Evolutionary conservation across 2,329 filamentous ascomycete species (phyloP), one percentile per base, ranked within the genome.

Genomic region (Cladosporium velox): DNA sequence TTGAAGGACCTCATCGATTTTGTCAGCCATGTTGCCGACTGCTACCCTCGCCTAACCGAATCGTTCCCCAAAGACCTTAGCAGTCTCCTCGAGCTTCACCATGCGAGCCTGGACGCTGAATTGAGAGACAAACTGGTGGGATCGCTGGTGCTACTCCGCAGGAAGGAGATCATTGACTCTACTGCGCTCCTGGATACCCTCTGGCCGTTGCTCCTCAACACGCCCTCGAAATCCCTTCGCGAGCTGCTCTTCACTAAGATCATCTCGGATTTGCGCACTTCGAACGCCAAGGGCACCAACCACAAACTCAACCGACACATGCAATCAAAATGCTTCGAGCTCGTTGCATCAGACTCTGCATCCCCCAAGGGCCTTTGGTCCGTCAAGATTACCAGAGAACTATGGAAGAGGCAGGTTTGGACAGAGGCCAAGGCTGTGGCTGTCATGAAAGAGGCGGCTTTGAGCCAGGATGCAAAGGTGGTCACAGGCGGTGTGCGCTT

Each of bases 361-460:
- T 96, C 93, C 0, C 85, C 91, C 0, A 95, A 96, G 74, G 92
- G 91, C 4, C 85, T 99, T 59, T 99, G 95, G 95, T 93, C 95
- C 3, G 92, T 97, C 68, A 97, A 97, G 79, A 86, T 99, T 70
- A 96, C 93, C 4, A 87, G 94, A 68, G 95, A 99, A 81, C 83
- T 99, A 75, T 99, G 95, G 95, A 96, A 93, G 80, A 87, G 94
- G 57, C 93, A 97, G 73, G 89, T 98, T 69, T 99, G 95, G 95
- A 92, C 91, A 11, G 95, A 99, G 74, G 87, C 93, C 1, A 95
- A 93, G 77, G 89, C 94, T 0, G 95, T 98, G n/a, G 93, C 97
- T 74, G 91, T 98, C 70, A 98, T 99, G 93, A 96, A 96, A 80
- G 91, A 97, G 79, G 93, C 94, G 0, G 89, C 90, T 64, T 81